Conservation (phyloP, 371 early-diverging fungal species). For the Syncephalis fuscata region DNA sequence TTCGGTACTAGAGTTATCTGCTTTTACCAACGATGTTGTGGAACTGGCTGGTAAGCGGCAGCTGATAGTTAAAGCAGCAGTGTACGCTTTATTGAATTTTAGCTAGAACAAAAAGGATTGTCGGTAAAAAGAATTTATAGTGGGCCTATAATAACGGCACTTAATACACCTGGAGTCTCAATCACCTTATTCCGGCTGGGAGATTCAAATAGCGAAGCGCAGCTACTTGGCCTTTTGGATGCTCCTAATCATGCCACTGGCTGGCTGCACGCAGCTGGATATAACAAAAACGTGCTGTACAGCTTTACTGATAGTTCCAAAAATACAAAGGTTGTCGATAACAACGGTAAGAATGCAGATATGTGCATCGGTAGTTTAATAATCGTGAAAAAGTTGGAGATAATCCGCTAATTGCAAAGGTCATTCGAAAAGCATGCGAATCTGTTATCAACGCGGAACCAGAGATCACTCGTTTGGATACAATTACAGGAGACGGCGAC, state of each 20-base stretch:
- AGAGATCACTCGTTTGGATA: conserved; percentile 47
- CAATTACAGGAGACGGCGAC: conserved; percentile 66
- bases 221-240: no score
- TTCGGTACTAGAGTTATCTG: conserved; percentile 45
- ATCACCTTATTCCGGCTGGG: not conserved
- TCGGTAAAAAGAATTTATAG: conserved; percentile 31
- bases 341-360: no score
- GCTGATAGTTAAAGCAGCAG: not conserved
- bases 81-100: conserved; percentile 6
- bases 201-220: no score
- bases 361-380: no score
- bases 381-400: no score
- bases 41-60: conserved; percentile 9
- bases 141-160: conserved; percentile 52
- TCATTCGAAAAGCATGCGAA: conserved; percentile 18
- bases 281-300: no score
- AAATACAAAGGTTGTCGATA: no score
- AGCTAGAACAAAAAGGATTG: conserved; percentile 8
- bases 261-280: no score
- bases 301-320: no score
- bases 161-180: conserved; percentile 67
- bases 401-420: no score
- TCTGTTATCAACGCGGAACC: conserved; percentile 47
- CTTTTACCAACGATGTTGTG: conserved; percentile 43
- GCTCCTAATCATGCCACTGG: no score